Conservation (phyloP, 768 basidiomycete genomes). For the Cyclocybe cylindracea region DNA sequence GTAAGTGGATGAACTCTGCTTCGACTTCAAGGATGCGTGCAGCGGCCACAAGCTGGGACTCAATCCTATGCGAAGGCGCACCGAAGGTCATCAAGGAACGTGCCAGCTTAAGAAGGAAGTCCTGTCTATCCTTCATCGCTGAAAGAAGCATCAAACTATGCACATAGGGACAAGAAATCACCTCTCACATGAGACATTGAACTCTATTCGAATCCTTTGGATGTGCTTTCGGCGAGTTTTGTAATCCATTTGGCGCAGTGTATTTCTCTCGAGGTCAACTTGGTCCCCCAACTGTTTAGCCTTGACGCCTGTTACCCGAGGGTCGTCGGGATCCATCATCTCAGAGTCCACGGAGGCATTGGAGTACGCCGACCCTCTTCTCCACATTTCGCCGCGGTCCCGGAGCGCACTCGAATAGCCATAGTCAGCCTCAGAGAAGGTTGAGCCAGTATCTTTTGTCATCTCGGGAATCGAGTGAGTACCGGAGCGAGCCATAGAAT, state of each 20-base stretch:
- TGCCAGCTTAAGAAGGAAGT: conserved; percentile 84
- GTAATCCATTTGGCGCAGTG: conserved; percentile 67
- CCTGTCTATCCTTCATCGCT: conserved; percentile 82
- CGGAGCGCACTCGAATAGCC: conserved; percentile 9
- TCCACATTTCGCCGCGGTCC: conserved; percentile 23
- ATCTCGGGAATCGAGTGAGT: conserved; percentile 17
- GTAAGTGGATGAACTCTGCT: conserved; percentile 88
- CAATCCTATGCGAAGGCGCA: conserved; percentile 91
- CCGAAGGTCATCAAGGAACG: conserved; percentile 90
- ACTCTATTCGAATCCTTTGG: conserved; percentile 68
- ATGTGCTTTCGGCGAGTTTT: conserved; percentile 65
- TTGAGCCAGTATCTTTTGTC: neutral
- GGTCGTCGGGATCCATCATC: conserved; percentile 71
- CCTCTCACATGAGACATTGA: conserved; percentile 67
- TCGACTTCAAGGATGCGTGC: conserved; percentile 89
- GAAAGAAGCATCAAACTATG: conserved; percentile 2
- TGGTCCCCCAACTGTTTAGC: conserved; percentile 54
- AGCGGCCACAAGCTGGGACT: conserved; percentile 87
- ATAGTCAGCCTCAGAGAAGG: conserved; percentile 2
- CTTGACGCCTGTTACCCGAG: conserved; percentile 60
- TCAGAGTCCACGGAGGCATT: conserved; percentile 45
- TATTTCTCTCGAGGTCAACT: conserved; percentile 62
- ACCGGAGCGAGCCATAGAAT: conserved; percentile 37
- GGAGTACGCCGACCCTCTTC: conserved; percentile 47
- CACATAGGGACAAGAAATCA: neutral